phyloP scores from a whole-genome alignment of 331 rosid species.

The Spiraea crenata region DNA sequence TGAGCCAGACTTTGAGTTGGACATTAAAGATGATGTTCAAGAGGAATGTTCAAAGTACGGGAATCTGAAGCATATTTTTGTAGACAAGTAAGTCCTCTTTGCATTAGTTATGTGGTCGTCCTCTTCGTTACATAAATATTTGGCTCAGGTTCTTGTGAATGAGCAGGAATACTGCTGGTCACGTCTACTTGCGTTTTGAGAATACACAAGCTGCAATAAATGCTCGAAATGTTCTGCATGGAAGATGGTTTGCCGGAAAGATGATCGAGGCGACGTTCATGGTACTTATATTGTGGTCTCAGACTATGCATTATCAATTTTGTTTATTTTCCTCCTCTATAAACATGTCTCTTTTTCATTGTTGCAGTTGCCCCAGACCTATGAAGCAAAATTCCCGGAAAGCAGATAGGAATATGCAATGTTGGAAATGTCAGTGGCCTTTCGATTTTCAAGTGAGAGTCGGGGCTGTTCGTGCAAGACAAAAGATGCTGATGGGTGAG shows the following conservation, averaged over 20 bases:
- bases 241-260: conserved; percentile 99
- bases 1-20: conserved; percentile 83
- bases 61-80: conserved; percentile 60
- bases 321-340: not conserved
- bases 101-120: not conserved
- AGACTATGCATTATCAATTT: not conserved
- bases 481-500: too few relatives aligned
- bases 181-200: conserved; percentile 71
- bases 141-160: conserved; percentile 11
- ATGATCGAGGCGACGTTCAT: conserved; percentile 83
- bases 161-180: conserved; percentile 76
- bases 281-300: conserved; percentile 35
- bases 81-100: conserved; percentile 69
- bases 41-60: conserved; percentile 92
- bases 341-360: conserved; percentile 14
- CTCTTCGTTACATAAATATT: not conserved
- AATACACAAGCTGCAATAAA: conserved; percentile 57
- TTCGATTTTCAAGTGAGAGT: too few relatives aligned
- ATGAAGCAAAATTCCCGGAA: conserved; percentile 20
- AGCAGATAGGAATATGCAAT: conserved; percentile 17
- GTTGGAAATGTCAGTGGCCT: not conserved
- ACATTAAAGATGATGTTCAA: conserved; percentile 85
- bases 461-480: too few relatives aligned
- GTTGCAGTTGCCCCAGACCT: conserved; percentile 46
- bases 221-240: conserved; percentile 86